Base-by-base conservation (phyloP, 306 rosid genomes). In the Clitoria ternatea region DNA sequence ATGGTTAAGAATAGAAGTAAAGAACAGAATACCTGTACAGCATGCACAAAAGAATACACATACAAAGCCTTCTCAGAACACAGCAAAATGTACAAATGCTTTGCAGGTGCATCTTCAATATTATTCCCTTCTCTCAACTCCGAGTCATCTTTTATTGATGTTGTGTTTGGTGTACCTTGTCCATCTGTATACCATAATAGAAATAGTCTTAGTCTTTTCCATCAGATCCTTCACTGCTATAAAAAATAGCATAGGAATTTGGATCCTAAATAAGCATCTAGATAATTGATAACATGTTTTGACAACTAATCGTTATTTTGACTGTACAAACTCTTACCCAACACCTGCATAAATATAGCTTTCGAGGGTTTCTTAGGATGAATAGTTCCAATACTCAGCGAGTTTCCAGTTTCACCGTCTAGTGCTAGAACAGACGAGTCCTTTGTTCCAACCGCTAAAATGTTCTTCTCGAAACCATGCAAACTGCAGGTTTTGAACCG, bases 31-130 rank as follows among this genome's bases (percentile, higher is more conserved):
- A 93, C 98, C 94, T 88, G 96, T 72, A 84, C 48, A 66, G 83
- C 85, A 72, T 85, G 93, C 18, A 79, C 75, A 49, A 90, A 88
- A 70, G 98, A 93, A 78, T 85, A 90, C 36, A 93, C 64, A 73
- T 88, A 93, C 33, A 83, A 72, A 60, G 92, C 96, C 65, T 85
- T 93, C 87, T 93, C 98, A 65, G 97, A 84, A 88, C 98, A 90
- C 48, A 87, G 54, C 81, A 93, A 61, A 49, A 84, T 69, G 52
- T 80, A 61, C 37, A 70, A 57, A 55, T 86, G 89, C 81, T 86
- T 92, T 72, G 84, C 59, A 59, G 57, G 36, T 77, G 68, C 47
- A 74, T 79, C 81, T 35, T 81, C 89, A 20, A 39, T 35, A 48
- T 69, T 75, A 69, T 45, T 82, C 72, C 77, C 82, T 70, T 77